These are phyloP conservation scores for Hyaloscypha variabilis DNA, from an alignment of 495 filamentous ascomycete species.

Conservation along the genomic window DNA sequence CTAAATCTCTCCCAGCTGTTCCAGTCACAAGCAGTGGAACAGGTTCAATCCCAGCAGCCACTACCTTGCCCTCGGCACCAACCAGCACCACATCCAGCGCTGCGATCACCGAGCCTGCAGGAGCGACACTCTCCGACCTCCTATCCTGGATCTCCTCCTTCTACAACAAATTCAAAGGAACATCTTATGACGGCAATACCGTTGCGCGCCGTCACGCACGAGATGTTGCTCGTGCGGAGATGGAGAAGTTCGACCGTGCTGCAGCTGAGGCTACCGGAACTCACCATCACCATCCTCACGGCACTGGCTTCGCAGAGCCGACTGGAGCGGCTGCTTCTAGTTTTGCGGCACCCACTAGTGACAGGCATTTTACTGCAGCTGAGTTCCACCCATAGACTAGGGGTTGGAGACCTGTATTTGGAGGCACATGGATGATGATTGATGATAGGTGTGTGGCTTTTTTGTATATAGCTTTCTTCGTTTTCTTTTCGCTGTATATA, in stretches of 20 bases:
- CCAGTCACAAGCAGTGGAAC: too few species aligned
- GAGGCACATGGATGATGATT: background rate
- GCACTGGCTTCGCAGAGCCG: background rate
- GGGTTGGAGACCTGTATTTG: background rate
- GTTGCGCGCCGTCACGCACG: conserved; percentile 22
- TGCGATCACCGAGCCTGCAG: conserved; percentile 25
- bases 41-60: conserved; percentile 20
- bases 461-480: conserved; percentile 6
- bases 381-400: too few species aligned
- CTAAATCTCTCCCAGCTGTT: too few species aligned
- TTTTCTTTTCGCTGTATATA: conserved; percentile 1
- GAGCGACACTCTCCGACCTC: conserved; percentile 31
- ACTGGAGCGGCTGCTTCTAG: background rate
- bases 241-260: conserved; percentile 4
- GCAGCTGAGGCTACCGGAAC: conserved; percentile 4
- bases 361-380: background rate
- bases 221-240: conserved; percentile 4
- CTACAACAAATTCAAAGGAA: conserved; percentile 14
- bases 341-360: background rate
- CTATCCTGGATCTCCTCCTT: conserved; percentile 22
- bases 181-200: conserved; percentile 2
- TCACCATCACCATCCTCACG: background rate
- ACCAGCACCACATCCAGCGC: conserved; percentile 25
- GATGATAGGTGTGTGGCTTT: background rate
- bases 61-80: conserved; percentile 22